Base-by-base conservation (phyloP, 78 protist species). In the Salpingoeca rosetta region DNA sequence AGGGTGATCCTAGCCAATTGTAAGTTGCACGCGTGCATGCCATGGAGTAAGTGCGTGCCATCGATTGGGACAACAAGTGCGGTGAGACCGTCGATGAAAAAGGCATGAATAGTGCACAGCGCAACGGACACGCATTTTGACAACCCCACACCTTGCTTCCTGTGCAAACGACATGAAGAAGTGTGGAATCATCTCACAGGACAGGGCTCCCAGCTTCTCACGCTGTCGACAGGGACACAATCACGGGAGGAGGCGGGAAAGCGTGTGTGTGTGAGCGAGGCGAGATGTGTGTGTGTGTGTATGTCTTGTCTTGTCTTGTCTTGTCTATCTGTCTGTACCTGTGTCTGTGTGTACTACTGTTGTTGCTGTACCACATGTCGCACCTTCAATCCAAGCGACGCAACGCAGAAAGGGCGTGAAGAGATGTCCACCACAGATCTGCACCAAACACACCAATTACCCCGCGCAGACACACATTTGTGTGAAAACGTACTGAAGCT, bases 181-280 rank as follows among this genome's bases (percentile, higher is more conserved):
- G 84, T 93, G 95, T 35, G 93, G 86, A 3, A 93, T 82, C 93
- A 90, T 93, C 85, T 93, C 95, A 42, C 88, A 80, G 2, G 92
- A 88, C 75, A 93, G 85, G 37, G 77, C 86, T 51, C 95, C 95
- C 72, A 91, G 38, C 57, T 73, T 88, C 83, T 90, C 93, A 31
- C 95, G 81, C 77, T 51, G 65, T 17, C 31, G 65, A 51, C 17
- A 17, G 17, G 65, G n/a, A n/a, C n/a, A n/a, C n/a, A n/a, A n/a
- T n/a, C n/a, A n/a, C n/a, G n/a, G n/a, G n/a, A n/a, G n/a, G n/a
- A n/a, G n/a, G n/a, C n/a, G n/a, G n/a, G n/a, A n/a, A n/a, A n/a
- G n/a, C n/a, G n/a, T n/a, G n/a, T n/a, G n/a, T n/a, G n/a, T n/a
- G n/a, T n/a, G n/a, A n/a, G n/a, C n/a, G n/a, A n/a, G n/a, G n/a